phyloP scores from a whole-genome alignment of 495 filamentous ascomycete species.

The Penicillium daleae region DNA sequence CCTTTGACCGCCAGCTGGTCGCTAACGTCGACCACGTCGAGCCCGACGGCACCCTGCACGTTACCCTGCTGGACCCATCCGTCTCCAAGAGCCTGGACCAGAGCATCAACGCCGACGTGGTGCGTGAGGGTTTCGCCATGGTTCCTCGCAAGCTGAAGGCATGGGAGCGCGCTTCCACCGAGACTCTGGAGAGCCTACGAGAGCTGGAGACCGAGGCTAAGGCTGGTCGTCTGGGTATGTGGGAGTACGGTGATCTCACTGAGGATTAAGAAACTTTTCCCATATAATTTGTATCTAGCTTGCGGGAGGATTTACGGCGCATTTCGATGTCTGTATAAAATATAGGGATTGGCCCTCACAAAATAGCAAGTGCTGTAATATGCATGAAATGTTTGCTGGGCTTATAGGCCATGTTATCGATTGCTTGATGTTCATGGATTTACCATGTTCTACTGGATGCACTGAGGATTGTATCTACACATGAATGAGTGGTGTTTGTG shows the following conservation, averaged over 20 bases:
- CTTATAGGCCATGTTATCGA: constrained; percentile 1
- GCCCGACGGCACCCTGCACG: constrained; percentile 74
- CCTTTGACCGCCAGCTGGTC: constrained; percentile 71
- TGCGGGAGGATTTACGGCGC: constrained; percentile 20
- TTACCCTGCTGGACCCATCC: constrained; percentile 81
- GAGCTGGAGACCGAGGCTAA: constrained; percentile 76
- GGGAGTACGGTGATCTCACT: constrained; percentile 96
- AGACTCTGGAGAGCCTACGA: constrained; percentile 67
- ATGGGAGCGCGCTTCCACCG: constrained; percentile 79
- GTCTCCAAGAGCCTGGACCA: constrained; percentile 63
- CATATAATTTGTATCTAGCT: constrained; percentile 15
- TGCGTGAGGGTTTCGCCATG: constrained; percentile 83
- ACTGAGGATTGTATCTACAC: background rate
- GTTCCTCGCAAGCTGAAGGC: constrained; percentile 85
- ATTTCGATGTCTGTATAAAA: constrained; percentile 23
- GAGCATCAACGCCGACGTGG: constrained; percentile 84
- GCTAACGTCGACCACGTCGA: constrained; percentile 86
- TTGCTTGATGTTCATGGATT: background rate
- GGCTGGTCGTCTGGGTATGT: constrained; percentile 78
- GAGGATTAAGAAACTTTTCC: constrained; percentile 65
- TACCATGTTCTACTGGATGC: background rate
- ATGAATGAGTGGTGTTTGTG: background rate
- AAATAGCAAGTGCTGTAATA: constrained; percentile 19
- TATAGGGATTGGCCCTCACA: constrained; percentile 13
- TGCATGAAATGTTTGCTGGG: constrained; percentile 2